Evolutionary conservation across 1,284 basidiomycete species (phyloP).

Genomic region (Ustilago lituana): DNA sequence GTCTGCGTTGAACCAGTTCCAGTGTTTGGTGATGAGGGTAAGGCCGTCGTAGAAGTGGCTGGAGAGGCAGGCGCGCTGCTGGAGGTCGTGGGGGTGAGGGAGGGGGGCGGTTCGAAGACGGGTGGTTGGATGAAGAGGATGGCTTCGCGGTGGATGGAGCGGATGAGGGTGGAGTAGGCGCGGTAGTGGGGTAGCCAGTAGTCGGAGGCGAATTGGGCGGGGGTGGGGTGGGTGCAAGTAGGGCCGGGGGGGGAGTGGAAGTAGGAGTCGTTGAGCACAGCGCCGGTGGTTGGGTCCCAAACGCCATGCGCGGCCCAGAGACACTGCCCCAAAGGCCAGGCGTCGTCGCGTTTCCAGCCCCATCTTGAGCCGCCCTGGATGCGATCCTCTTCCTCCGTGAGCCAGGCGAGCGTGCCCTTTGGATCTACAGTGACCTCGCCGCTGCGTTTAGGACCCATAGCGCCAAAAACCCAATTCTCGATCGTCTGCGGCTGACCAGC

Average conservation of each 20-base stretch:
- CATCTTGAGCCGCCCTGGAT: constrained; percentile 69
- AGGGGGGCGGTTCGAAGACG: constrained; percentile 82
- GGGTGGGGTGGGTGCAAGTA: constrained; percentile 68
- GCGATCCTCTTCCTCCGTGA: constrained; percentile 52
- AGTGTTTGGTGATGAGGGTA: constrained; percentile 71
- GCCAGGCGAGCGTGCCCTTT: constrained; percentile 71
- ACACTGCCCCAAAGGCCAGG: constrained; percentile 86
- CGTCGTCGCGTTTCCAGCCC: constrained; percentile 81
- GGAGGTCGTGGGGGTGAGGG: constrained; percentile 72
- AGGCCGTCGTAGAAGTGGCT: constrained; percentile 96
- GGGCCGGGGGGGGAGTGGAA: constrained; percentile 70
- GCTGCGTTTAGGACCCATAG: constrained; percentile 79
- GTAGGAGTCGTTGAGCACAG: constrained; percentile 80
- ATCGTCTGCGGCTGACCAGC: constrained; percentile 86
- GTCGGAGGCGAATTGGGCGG: constrained; percentile 76
- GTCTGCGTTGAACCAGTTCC: constrained; percentile 87
- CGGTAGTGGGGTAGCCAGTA: constrained; percentile 85
- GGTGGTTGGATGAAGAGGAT: constrained; percentile 92
- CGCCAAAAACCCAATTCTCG: constrained; percentile 84
- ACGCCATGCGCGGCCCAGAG: constrained; percentile 91
- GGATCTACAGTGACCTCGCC: constrained; percentile 85
- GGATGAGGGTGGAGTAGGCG: constrained; percentile 75
- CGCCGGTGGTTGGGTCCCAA: constrained; percentile 80
- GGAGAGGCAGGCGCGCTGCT: constrained; percentile 80
- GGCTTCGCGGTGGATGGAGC: constrained; percentile 80